phyloP scores from a whole-genome alignment of 2,329 filamentous ascomycete species.

The Penicillium hordei region DNA sequence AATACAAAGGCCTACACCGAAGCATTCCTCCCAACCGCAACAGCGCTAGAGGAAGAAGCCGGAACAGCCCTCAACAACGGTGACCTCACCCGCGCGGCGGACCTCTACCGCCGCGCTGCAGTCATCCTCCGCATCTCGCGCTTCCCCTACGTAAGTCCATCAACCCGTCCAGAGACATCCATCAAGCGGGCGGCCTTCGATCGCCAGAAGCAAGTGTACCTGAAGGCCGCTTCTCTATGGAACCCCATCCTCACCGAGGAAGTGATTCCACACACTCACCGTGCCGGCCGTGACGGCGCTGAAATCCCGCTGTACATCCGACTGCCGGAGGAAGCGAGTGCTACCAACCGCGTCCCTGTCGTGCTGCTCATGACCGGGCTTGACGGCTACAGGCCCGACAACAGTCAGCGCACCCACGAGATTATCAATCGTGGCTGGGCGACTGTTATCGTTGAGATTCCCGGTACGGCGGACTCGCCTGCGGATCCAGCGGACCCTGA shows the following conservation, averaged over 20 bases:
- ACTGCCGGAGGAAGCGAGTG: conserved; percentile 50
- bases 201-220: conserved; percentile 63
- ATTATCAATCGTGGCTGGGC: conserved; percentile 65
- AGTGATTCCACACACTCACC: conserved; percentile 58
- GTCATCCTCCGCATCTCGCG: conserved; percentile 72
- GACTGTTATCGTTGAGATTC: conserved; percentile 62
- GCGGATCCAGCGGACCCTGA: conserved; percentile 61
- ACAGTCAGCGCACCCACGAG: conserved; percentile 56
- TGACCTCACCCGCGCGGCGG: conserved; percentile 56
- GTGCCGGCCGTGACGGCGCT: conserved; percentile 52
- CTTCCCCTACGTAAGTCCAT: conserved; percentile 56
- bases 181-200: conserved; percentile 64
- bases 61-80: conserved; percentile 51
- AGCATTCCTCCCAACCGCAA: conserved; percentile 61
- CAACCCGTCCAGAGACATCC: conserved; percentile 23
- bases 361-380: conserved; percentile 60
- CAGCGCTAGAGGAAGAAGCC: conserved; percentile 55
- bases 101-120: conserved; percentile 68
- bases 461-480: conserved; percentile 67
- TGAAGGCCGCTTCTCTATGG: conserved; percentile 58
- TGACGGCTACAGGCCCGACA: conserved; percentile 60
- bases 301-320: conserved; percentile 66
- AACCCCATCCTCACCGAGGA: conserved; percentile 62
- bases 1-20: conserved; percentile 65
- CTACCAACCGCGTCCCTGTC: conserved; percentile 49